A percentile compares a stretch with the other conserved stretches of the same genome.
Conservation (phyloP, 169 alveolate genomes). For the Perkinsus marinus region DNA sequence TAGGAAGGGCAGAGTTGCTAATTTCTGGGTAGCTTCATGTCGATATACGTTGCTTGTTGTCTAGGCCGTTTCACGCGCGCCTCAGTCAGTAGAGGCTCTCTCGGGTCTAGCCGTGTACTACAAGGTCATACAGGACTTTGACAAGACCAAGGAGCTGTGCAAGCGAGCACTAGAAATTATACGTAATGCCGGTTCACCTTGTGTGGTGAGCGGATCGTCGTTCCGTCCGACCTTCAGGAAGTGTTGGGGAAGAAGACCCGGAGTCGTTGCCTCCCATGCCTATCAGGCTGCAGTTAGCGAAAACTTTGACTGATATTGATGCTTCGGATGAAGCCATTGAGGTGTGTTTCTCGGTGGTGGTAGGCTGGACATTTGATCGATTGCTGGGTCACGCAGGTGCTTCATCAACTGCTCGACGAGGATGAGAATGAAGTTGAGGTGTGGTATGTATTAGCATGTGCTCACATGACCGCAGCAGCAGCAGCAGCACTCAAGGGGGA, state of each 20-base stretch:
- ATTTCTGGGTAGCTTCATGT: not conserved
- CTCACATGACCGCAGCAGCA: not conserved
- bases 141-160: not conserved
- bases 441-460: not conserved
- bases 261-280: not conserved
- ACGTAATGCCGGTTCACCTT: not conserved
- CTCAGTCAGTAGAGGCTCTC: not conserved
- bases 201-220: not conserved
- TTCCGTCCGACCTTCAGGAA: not conserved
- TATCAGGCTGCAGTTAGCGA: not conserved
- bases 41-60: not conserved
- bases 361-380: not conserved
- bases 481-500: not conserved
- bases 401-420: not conserved
- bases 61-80: not conserved
- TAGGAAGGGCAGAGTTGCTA: not conserved
- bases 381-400: not conserved
- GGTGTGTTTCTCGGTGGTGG: not conserved
- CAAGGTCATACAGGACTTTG: not conserved
- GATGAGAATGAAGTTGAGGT: not conserved
- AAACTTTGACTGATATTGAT: not conserved
- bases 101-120: not conserved
- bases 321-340: not conserved
- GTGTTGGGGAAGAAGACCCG: not conserved
- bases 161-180: not conserved